A percentile compares a stretch with the other conserved stretches of the same genome.
phyloP scores from a whole-genome alignment of 2,329 filamentous ascomycete species.

The Trichoderma endophyticum region DNA sequence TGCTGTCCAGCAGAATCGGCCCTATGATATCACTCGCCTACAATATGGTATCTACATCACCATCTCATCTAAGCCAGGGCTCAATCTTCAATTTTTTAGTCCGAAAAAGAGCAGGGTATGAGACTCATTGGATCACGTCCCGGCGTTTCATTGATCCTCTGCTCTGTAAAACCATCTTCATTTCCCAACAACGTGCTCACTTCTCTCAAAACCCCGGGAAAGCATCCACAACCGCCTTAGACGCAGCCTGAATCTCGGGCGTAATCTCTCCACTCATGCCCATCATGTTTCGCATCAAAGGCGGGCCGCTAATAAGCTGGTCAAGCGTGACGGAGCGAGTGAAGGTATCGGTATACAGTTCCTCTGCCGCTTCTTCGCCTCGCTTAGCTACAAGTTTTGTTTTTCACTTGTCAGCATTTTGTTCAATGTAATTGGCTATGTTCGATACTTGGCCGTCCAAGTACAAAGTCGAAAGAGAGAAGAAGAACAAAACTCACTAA shows the following conservation, averaged over 20 bases:
- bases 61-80: neutral
- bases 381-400: neutral
- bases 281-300: slow-evolving; percentile 31
- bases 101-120: neutral
- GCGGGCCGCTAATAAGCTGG: slow-evolving; percentile 31
- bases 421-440: no score
- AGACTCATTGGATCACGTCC: neutral
- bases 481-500: neutral
- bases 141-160: no score
- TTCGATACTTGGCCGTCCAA: no score
- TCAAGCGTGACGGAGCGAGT: slow-evolving; percentile 32
- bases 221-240: slow-evolving; percentile 28
- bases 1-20: neutral
- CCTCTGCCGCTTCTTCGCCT: slow-evolving; percentile 25
- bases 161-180: neutral
- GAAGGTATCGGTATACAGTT: slow-evolving; percentile 31
- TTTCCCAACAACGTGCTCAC: neutral
- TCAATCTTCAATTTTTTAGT: neutral
- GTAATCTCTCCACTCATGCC: slow-evolving; percentile 33
- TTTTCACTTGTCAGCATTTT: no score
- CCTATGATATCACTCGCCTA: neutral
- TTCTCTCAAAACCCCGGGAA: neutral
- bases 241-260: slow-evolving; percentile 27
- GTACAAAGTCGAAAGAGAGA: no score
- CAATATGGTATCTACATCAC: neutral